Conservation (phyloP, 495 filamentous ascomycete species). For the Thermothielavioides terrestris region DNA sequence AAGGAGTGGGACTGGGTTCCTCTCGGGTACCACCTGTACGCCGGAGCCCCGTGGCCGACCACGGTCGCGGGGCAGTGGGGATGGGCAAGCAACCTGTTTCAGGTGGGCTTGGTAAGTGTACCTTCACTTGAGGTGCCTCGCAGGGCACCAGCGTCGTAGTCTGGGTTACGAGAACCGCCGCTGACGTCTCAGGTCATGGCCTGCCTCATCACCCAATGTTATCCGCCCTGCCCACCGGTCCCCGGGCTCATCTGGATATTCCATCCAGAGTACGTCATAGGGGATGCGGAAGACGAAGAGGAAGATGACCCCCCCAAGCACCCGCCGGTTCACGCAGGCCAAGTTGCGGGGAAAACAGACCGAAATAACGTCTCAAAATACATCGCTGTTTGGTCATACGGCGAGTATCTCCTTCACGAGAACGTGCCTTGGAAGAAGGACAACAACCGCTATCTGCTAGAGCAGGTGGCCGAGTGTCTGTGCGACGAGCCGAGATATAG, state of each 20-base stretch:
- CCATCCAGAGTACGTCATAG: not conserved
- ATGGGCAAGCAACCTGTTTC: no score
- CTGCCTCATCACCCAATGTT: not conserved
- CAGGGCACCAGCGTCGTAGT: no score
- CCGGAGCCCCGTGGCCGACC: not conserved
- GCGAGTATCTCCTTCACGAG: not conserved
- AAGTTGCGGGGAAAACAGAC: no score
- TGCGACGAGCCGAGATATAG: not conserved
- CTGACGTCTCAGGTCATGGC: not conserved
- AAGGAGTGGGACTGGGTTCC: not conserved
- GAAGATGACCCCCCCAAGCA: not conserved
- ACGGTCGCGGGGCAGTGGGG: not conserved
- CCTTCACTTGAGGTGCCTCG: no score
- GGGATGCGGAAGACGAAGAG: not conserved
- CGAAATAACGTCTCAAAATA: no score
- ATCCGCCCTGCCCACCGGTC: not conserved
- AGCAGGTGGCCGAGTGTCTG: not conserved
- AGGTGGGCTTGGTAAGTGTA: no score
- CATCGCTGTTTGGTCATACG: not conserved
- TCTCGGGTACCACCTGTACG: not conserved
- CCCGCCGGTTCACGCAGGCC: no score
- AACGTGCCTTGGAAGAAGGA: not conserved
- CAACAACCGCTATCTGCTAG: not conserved
- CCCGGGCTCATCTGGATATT: not conserved
- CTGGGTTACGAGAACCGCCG: no score